Base-by-base conservation (phyloP, 2,329 filamentous ascomycete species). In the Helminthosporium solani region DNA sequence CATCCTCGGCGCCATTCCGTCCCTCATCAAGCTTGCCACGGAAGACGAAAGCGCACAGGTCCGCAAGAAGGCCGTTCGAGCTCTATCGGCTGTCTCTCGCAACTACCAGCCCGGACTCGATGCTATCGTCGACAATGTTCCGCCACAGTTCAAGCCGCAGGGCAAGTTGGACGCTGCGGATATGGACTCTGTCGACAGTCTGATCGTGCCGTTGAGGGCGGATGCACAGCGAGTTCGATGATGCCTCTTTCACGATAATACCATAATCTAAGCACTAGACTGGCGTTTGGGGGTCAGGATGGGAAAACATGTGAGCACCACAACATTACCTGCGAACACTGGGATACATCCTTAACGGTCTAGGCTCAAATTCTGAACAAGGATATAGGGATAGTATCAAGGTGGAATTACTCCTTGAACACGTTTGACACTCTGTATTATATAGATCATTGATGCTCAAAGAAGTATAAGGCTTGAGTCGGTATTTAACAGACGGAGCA, bases 61-160 rank as follows among this genome's bases (percentile, higher is more conserved):
- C 40, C 80, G 91, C 56, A 85, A 88, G 70, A 99, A 96, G 79
- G 90, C 91, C 12, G 77, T 95, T 23, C 91, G 90, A 63, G 94
- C 92, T 11, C 78, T 99, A 38, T 96, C 90, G 66, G 92, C 86
- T 12, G 87, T 84, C 4, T 82, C 89, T 44, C 80, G 94, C 67
- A 99, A 99, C 70, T 95, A 89, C 70, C 92, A 96, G 74, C 87
- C 90, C 1, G 85, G 72, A 2, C 71, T 85, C 57, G 78, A 85
- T 57, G 77, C 78, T 53, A 67, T 85, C 20, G 78, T 92, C 72
- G 85, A 90, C 67, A 75, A 78, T 19, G 75, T 90, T 50, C 81
- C 84, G 1, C 76, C 79, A 28, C 80, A 86, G 60, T 73, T 83
- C 40, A 79, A 83, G 63, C 69, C 70, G 1, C 75, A 78, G 23